Evolutionary conservation across 768 basidiomycete species (phyloP), one percentile per base, ranked within the genome.

Genomic region (Sporobolomyces phaffii): DNA sequence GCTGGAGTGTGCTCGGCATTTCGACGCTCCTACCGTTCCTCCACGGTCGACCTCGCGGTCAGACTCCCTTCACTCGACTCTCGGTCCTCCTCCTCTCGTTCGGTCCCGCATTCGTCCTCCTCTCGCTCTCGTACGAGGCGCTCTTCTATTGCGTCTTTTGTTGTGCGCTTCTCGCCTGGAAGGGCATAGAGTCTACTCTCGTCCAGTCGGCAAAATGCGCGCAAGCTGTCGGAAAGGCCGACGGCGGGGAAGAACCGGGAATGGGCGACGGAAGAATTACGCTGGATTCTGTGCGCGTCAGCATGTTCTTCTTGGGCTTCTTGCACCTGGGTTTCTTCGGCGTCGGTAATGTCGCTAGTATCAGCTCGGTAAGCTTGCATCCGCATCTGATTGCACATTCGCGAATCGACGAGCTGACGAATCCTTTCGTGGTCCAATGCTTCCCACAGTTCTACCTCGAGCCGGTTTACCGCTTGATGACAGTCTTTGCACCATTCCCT

Each of bases 321-420:
- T 86, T 91, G 10, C 90, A 92, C 73, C 83, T 89, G 45, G 90
- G 85, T 3, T 91, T 90, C 77, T 90, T 90, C 74, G 89, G 89
- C 11, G 88, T 70, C 7, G 74, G 34, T 61, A 90, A 87, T 72
- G 85, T 89, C 51, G 87, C 87, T n/a, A 88, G 87, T 14, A 90
- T 90, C 74, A 87, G 63, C 41, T 72, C 89, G 40, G 85, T 88
- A 22, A 60, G 64, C 40, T 11, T 31, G n/a, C 11, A 20, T 44
- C 7, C 31, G 6, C 8, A 20, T 24, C 13, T 14, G 17, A 15
- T 34, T 22, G 2, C 38, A 14, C 24, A 59, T 8, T 24, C 28
- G 50, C 34, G 24, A 29, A 44, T 45, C 24, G 24, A 18, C 7
- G 26, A 17, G 4, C 10, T n/a, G 15, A 38, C 44, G 49, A 44